Evolutionary conservation across 1,139 yeast genomes (phyloP), one percentile per base, ranked within the genome.

Genomic region (Candida pseudocylindracea): DNA sequence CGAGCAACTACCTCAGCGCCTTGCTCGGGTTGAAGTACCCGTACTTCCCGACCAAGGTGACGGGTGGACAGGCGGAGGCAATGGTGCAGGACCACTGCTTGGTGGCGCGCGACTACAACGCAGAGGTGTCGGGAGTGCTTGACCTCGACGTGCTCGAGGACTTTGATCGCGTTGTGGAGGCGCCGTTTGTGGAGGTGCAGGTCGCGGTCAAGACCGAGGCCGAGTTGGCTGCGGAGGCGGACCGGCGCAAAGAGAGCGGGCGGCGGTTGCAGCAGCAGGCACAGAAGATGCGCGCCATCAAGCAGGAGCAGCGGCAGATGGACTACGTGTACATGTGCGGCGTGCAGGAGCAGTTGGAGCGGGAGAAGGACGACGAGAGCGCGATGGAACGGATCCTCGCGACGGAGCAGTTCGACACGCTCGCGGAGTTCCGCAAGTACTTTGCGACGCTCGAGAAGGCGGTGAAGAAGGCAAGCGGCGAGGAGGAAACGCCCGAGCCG

Each of bases 241-340:
- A 76, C 41, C 72, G 75, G 46, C 66, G 93, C 38, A 65, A 69
- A 42, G 95, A 85, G 47, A 80, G 79, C 41, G 96, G 95, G 5
- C 67, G 73, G 40, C 60, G 93, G 41, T 59, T 91, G 37, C 96
- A 88, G 51, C 93, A 81, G 44, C 95, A 83, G 51, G 96, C 96
- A 0, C 83, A 76, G 41, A 74, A 72, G 42, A 75, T 74, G 42
- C 59, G 98, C 36, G 51, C 70, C 7, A 95, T 85, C 45, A 83
- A 80, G 46, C 55, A 81, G 34, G 59, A 68, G 24, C 80, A 80
- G 45, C 80, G 80, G 41, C 91, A 83, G 42, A 70, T 74, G 42
- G 95, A 88, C 46, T 67, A 63, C 41, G 75, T 66, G 33, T 80
- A 81, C 45, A 83, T 72, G 46, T 50, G 66, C 2, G 62, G 63